Percentiles rank a stretch among this genome's conserved stretches.
These are phyloP conservation scores for Thymus quinquecostatus DNA, from an alignment of 257 asterid genomes.

Conservation along the genomic window DNA sequence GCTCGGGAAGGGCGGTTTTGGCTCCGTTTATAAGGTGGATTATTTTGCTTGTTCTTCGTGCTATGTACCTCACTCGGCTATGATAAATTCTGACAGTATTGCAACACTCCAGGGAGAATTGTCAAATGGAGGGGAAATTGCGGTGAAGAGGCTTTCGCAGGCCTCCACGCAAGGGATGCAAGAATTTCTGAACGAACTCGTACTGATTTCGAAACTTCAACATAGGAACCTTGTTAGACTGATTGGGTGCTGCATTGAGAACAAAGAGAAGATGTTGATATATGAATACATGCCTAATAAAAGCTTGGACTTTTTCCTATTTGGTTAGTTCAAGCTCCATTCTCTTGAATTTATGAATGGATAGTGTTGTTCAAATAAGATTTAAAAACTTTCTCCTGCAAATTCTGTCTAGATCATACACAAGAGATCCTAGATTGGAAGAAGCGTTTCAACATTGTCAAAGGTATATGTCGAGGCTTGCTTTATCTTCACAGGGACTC, in stretches of 20 bases:
- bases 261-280: conserved; percentile 44
- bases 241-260: conserved; percentile 46
- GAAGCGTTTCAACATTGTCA: conserved; percentile 25
- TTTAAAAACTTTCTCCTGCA: neutral
- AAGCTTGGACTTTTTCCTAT: conserved; percentile 51
- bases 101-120: conserved; percentile 39
- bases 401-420: conserved; percentile 12
- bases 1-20: conserved; percentile 56
- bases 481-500: conserved; percentile 28
- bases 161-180: conserved; percentile 49
- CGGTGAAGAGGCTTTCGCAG: conserved; percentile 49
- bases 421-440: conserved; percentile 18
- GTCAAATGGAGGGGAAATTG: conserved; percentile 42
- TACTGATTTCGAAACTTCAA: conserved; percentile 52
- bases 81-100: neutral
- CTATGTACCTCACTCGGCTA: neutral
- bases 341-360: neutral
- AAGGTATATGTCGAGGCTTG: conserved; percentile 29
- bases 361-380: no score
- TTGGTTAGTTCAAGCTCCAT: conserved; percentile 34
- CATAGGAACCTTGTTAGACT: conserved; percentile 53
- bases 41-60: neutral
- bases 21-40: conserved; percentile 41
- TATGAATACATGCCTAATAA: conserved; percentile 48
- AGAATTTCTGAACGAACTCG: conserved; percentile 53